Evolutionary conservation across 1,284 basidiomycete species (phyloP).

Genomic region (Paramarasmius palmivorus): DNA sequence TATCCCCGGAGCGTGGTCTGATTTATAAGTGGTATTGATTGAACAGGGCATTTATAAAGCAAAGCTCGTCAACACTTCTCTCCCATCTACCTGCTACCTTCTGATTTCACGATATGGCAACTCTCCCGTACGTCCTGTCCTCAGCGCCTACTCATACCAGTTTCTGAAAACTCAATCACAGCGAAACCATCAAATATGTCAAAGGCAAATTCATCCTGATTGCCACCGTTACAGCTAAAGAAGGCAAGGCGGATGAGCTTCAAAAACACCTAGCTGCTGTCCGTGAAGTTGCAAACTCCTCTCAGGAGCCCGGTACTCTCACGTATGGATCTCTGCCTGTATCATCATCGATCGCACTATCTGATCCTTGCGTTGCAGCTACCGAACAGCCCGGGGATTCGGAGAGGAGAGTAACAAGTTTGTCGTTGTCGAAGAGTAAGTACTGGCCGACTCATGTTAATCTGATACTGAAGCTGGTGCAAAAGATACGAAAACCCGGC

Average conservation of each 20-base stretch:
- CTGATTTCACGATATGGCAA: too few relatives aligned
- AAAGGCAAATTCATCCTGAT: not conserved
- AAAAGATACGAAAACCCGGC: not conserved
- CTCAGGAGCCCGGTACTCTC: not conserved
- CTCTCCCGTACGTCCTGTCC: not conserved
- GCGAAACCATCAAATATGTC: not conserved
- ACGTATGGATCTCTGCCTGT: not conserved
- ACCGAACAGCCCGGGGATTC: not conserved
- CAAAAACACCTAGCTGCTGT: not conserved
- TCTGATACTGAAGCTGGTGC: not conserved
- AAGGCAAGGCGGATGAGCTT: not conserved
- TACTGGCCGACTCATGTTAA: too few relatives aligned
- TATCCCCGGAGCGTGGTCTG: too few relatives aligned
- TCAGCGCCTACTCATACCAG: not conserved
- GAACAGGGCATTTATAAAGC: conserved; percentile 3
- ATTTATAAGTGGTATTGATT: too few relatives aligned
- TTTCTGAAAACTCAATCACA: not conserved
- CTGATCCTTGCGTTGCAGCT: not conserved
- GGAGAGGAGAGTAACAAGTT: not conserved
- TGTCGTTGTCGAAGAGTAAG: not conserved
- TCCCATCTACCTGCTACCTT: too few relatives aligned
- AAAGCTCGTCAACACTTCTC: too few relatives aligned
- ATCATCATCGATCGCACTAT: not conserved
- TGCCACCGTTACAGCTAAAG: not conserved
- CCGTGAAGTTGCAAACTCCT: not conserved